A percentile compares a stretch with the other conserved stretches of the same genome.
These are phyloP conservation scores for Termitomyces sp. DNA, from an alignment of 768 basidiomycete species.

Conservation along the genomic window DNA sequence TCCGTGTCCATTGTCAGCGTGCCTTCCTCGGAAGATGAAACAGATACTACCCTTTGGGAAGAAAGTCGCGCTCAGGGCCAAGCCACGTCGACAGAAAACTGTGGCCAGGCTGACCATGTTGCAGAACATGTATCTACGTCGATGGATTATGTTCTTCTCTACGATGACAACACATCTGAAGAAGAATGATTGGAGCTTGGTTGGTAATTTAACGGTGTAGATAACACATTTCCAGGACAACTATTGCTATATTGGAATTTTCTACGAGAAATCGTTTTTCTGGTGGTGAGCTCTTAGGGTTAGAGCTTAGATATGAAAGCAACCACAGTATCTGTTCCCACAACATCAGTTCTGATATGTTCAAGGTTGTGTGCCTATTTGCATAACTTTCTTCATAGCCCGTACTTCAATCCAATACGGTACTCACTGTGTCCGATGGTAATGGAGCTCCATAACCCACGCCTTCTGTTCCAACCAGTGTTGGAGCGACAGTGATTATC, in stretches of 20 bases:
- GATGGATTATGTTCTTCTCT: constrained; percentile 68
- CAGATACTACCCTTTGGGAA: constrained; percentile 52
- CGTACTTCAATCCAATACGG: neutral
- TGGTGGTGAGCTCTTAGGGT: neutral
- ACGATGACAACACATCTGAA: constrained; percentile 59
- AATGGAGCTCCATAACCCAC: constrained; percentile 44
- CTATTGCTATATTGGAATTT: neutral
- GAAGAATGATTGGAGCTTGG: constrained; percentile 29
- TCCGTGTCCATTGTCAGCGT: constrained; percentile 58
- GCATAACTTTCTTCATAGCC: neutral
- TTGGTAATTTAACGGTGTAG: neutral
- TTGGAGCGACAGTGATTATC: constrained; percentile 84
- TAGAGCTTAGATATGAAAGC: constrained; percentile 13
- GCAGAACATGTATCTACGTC: constrained; percentile 23
- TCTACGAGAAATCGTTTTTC: neutral
- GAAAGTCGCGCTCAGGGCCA: constrained; percentile 41
- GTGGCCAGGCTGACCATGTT: constrained; percentile 23
- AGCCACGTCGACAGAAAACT: neutral
- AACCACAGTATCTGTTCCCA: constrained; percentile 33
- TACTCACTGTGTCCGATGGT: constrained; percentile 13
- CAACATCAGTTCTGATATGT: constrained; percentile 23
- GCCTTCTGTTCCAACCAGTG: constrained; percentile 72
- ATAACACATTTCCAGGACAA: neutral
- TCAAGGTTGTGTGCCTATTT: constrained; percentile 16
- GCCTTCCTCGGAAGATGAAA: constrained; percentile 51